Evolutionary conservation across 805 yeast genomes (phyloP), one percentile per base, ranked within the genome.

Genomic region (Komagataella pseudopastoris): DNA sequence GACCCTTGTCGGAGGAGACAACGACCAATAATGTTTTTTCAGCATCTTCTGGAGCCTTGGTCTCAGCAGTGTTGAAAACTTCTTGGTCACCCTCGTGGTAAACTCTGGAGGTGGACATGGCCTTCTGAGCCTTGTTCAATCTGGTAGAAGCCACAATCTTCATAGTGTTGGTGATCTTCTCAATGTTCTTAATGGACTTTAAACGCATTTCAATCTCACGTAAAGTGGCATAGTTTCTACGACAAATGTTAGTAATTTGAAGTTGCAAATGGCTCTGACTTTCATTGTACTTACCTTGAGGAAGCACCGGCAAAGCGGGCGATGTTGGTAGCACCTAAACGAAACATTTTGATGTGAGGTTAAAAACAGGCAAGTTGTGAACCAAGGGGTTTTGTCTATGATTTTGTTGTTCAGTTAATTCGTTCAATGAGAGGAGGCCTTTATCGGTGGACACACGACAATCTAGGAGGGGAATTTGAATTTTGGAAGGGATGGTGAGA

Each of bases 101-200:
- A 55, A 80, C 84, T 70, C 95, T 83, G 50, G 97, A 85, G 50
- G 87, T 79, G 60, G 76, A 74, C 89, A 89, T 91, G 55, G 97
- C 96, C 71, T 84, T 86, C 74, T 89, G 96, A 56, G 99, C 99
- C 74, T 87, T 89, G 68, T 81, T 77, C 70, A 93, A 81, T 75
- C 96, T 85, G 61, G 99, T 93, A 46, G 98, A 91, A 46, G 99
- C 99, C 64, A 93, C 99, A 73, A 93, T 85, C 79, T 90, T 93
- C 98, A 93, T 93, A 71, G 99, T 93, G 76, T 93, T 93, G 75
- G 99, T 93, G 76, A 93, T 93, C 78, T 93, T 93, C 76, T 93
- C 97, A 71, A 93, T 91, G 80, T 93, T 93, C 79, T 91, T 93
- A 71, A 93, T 93, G 59, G 97, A 88, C 78, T 93, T 93, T 68